Conservation (phyloP, 192 early-diverging fungal species). For the Obelidium mucronatum region DNA sequence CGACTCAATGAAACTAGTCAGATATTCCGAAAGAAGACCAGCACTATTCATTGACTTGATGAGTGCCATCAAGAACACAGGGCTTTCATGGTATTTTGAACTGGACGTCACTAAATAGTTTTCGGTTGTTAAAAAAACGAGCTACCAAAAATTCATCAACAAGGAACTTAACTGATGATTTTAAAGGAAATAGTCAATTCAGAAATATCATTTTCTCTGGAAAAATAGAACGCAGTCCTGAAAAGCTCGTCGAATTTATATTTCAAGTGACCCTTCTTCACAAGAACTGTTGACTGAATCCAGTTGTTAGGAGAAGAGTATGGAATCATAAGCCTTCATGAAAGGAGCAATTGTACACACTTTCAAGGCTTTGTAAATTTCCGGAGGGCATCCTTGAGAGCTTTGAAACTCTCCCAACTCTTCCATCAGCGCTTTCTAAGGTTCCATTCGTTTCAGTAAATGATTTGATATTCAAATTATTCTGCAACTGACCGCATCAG, state of each 20-base stretch:
- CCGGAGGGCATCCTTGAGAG: conserved; percentile 8
- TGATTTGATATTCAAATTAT: neutral
- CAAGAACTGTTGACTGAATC: neutral
- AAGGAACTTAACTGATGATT: conserved; percentile 1
- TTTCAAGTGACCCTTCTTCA: conserved; percentile 25
- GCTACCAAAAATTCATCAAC: neutral
- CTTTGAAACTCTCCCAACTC: conserved; percentile 20
- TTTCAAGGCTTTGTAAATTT: conserved; percentile 30
- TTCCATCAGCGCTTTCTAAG: conserved; percentile 31
- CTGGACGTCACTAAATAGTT: conserved; percentile 7
- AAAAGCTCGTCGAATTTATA: conserved; percentile 34
- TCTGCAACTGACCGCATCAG: conserved; percentile 27
- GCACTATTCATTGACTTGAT: conserved; percentile 29
- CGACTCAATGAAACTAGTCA: conserved; percentile 8
- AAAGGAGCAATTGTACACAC: neutral
- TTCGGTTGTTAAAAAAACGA: neutral
- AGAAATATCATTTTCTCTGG: conserved; percentile 23
- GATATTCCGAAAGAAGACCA: conserved; percentile 21
- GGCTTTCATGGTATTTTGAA: conserved; percentile 24
- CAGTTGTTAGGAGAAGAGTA: neutral
- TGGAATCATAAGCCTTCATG: neutral
- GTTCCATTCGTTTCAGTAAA: neutral
- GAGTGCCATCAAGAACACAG: conserved; percentile 14
- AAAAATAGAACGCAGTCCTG: conserved; percentile 29
- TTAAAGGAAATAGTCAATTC: conserved; percentile 26